phyloP scores from a whole-genome alignment of 2,329 filamentous ascomycete genomes.

The Calonectria honghensis region DNA sequence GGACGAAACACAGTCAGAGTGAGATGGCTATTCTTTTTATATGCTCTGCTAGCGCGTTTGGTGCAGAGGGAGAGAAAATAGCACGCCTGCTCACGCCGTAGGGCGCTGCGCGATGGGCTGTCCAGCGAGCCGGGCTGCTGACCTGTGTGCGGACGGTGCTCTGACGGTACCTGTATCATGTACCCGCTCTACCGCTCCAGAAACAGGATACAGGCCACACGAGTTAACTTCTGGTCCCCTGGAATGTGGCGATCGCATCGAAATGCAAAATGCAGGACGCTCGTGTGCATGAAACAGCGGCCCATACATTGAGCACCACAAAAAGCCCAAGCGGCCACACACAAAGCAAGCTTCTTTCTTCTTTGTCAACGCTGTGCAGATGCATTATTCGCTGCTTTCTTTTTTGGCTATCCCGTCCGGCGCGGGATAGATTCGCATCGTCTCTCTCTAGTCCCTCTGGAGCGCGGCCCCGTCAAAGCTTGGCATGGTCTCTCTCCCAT shows the following conservation, averaged over 20 bases:
- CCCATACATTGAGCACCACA: conserved; percentile 32
- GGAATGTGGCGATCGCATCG: conserved; percentile 31
- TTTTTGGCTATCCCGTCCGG: conserved; percentile 8
- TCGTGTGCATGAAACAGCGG: conserved; percentile 50
- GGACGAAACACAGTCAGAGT: conserved; percentile 20
- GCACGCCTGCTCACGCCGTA: neutral
- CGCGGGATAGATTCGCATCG: conserved; percentile 13
- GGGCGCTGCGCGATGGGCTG: neutral
- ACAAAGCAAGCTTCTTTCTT: conserved; percentile 13
- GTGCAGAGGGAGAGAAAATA: neutral
- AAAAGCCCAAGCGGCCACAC: conserved; percentile 34
- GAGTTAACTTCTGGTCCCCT: conserved; percentile 18
- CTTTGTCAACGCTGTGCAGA: neutral
- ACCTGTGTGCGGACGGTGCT: conserved; percentile 28
- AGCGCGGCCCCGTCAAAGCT: conserved; percentile 10
- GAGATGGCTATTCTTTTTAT: conserved; percentile 13
- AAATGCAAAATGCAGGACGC: conserved; percentile 31
- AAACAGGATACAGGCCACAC: neutral
- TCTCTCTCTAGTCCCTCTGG: neutral
- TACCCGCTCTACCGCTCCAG: neutral
- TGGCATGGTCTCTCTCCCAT: neutral
- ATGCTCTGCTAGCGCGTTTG: neutral
- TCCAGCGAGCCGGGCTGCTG: neutral
- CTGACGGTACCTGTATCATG: conserved; percentile 28
- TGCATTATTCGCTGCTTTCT: conserved; percentile 11